phyloP scores from a whole-genome alignment of 495 filamentous ascomycete species.

The Bacidia gigantensis region DNA sequence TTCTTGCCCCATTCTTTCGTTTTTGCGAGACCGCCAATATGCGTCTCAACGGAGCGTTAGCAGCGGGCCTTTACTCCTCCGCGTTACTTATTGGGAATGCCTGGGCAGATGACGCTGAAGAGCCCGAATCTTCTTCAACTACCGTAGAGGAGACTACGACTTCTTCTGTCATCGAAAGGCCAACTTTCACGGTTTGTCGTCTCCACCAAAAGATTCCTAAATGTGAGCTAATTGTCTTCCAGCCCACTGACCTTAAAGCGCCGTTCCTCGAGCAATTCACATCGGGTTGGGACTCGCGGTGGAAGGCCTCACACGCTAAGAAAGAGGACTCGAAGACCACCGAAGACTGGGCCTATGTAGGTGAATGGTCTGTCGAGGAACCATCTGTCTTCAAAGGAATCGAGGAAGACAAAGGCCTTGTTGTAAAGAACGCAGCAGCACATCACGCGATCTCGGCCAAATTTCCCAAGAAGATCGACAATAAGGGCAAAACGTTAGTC shows the following conservation, averaged over 20 bases:
- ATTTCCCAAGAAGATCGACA: constrained; percentile 91
- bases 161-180: constrained; percentile 47
- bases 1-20: not conserved
- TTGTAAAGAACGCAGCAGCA: constrained; percentile 90
- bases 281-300: constrained; percentile 80
- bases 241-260: constrained; percentile 81
- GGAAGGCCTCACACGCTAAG: constrained; percentile 91
- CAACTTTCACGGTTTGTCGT: constrained; percentile 74
- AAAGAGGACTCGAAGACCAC: constrained; percentile 77
- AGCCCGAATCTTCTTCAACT: constrained; percentile 23
- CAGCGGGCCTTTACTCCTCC: constrained; percentile 50
- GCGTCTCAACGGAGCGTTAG: constrained; percentile 60
- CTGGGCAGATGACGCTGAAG: constrained; percentile 51
- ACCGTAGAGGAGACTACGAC: constrained; percentile 34
- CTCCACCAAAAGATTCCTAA: constrained; percentile 6
- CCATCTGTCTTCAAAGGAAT: constrained; percentile 85
- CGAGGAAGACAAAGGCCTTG: constrained; percentile 89
- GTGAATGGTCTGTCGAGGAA: constrained; percentile 95
- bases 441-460: constrained; percentile 99
- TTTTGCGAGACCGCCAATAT: constrained; percentile 37
- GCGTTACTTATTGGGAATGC: constrained; percentile 58
- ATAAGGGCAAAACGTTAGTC: constrained; percentile 91
- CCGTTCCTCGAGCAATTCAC: constrained; percentile 98
- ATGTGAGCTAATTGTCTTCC: constrained; percentile 17
- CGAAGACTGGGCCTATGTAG: constrained; percentile 96